Percentiles rank a stretch among this genome's conserved stretches.
These are phyloP conservation scores for Phytopythium vexans DNA, from an alignment of 352 stramenopile genomes.

Conservation along the genomic window DNA sequence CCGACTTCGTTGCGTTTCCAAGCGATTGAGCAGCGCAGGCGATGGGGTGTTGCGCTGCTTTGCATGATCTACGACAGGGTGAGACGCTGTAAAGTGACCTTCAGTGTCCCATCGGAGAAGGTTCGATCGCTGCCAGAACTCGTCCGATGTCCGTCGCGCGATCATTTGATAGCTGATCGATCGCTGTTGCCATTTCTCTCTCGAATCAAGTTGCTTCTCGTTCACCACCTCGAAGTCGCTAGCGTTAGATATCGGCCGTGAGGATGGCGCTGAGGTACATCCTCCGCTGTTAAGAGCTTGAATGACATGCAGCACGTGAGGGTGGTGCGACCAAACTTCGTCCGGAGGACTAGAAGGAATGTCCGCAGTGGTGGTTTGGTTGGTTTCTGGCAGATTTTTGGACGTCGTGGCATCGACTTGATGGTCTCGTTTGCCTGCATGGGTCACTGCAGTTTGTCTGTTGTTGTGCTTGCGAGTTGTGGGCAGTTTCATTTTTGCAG, in stretches of 20 bases:
- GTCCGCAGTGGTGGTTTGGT: not conserved
- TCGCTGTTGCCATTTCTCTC: slow-evolving; percentile 45
- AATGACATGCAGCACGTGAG: slow-evolving; percentile 40
- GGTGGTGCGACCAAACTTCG: slow-evolving; percentile 35
- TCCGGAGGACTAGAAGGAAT: not conserved
- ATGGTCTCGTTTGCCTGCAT: too few species aligned
- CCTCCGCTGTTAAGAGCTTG: slow-evolving; percentile 21
- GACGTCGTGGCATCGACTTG: too few species aligned
- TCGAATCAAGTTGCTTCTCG: slow-evolving; percentile 12
- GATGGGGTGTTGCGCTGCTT: slow-evolving; percentile 2
- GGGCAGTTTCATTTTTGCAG: too few species aligned
- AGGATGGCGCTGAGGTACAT: slow-evolving; percentile 3
- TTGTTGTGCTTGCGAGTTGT: too few species aligned
- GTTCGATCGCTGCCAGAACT: slow-evolving; percentile 20
- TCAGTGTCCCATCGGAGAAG: slow-evolving; percentile 52
- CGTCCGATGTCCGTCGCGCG: slow-evolving; percentile 18
- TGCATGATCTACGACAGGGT: too few species aligned
- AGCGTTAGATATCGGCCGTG: slow-evolving; percentile 4
- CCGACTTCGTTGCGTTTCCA: slow-evolving; percentile 18
- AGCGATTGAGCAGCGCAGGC: slow-evolving; percentile 14
- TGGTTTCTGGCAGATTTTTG: not conserved
- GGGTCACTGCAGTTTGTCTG: too few species aligned
- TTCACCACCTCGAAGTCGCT: slow-evolving; percentile 27
- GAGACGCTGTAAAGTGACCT: slow-evolving; percentile 17
- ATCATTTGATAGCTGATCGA: slow-evolving; percentile 47